Evolutionary conservation across 2,329 filamentous ascomycete species (phyloP).

Genomic region (Fusarium sp.): DNA sequence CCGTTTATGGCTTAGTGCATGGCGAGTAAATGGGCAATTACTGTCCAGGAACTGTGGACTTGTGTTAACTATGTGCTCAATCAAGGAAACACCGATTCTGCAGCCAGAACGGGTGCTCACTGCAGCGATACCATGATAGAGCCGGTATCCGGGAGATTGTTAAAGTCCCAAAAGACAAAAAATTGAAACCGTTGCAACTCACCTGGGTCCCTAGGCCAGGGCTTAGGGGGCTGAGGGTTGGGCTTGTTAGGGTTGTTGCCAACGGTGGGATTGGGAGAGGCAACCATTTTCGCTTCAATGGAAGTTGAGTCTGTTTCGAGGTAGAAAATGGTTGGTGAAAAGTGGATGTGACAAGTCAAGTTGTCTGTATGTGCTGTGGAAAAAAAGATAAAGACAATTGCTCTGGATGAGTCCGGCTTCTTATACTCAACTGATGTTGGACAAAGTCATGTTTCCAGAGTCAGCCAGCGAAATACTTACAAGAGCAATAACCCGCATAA

Average conservation of each 20-base stretch:
- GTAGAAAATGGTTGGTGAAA: neutral
- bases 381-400: neutral
- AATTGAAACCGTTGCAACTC: neutral
- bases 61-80: constrained; percentile 20
- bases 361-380: constrained; percentile 4
- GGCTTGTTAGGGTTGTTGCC: constrained; percentile 16
- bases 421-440: constrained; percentile 17
- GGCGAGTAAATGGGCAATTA: constrained; percentile 9
- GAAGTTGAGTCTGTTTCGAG: neutral
- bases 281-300: constrained; percentile 22
- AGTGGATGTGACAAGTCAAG: neutral
- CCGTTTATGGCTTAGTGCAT: neutral
- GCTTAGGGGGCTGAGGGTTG: constrained; percentile 24
- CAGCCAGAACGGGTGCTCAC: constrained; percentile 11
- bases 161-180: neutral
- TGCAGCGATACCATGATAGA: constrained; percentile 23
- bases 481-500: neutral
- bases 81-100: constrained; percentile 17
- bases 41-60: constrained; percentile 18
- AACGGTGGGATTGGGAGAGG: constrained; percentile 3
- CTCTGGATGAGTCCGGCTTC: neutral
- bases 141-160: neutral
- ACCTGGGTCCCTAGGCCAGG: constrained; percentile 33
- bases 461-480: neutral
- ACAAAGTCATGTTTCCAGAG: neutral